Evolutionary conservation across 2,329 filamentous ascomycete species (phyloP).

Genomic region (Geosmithia putterillii): DNA sequence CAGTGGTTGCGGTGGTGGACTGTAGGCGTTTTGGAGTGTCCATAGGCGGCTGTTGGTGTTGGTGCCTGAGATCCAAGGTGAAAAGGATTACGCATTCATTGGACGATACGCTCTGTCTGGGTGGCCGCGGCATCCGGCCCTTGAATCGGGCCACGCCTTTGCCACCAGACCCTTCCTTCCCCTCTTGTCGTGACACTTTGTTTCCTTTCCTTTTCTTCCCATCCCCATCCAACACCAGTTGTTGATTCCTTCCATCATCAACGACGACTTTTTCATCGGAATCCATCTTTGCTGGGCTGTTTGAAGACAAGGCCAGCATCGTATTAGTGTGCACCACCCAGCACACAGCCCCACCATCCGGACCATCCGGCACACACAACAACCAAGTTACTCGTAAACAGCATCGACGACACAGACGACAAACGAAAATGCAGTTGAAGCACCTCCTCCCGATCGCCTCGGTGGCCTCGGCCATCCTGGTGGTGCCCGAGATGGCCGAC

Average conservation of each 20-base stretch:
- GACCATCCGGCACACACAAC: neutral
- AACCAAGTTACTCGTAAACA: too few species aligned
- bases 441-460: conserved; percentile 19
- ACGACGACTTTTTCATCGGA: too few species aligned
- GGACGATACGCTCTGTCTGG: neutral
- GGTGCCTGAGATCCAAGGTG: neutral
- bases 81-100: neutral
- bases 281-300: too few species aligned
- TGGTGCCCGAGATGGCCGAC: conserved; percentile 36
- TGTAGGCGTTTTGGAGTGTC: too few species aligned
- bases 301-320: too few species aligned
- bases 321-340: too few species aligned
- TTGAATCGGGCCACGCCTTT: too few species aligned
- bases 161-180: neutral
- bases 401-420: too few species aligned
- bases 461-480: conserved; percentile 33
- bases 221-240: too few species aligned
- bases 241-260: too few species aligned
- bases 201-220: neutral
- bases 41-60: neutral
- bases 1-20: too few species aligned
- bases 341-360: too few species aligned
- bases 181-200: neutral
- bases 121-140: neutral
- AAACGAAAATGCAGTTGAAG: conserved; percentile 21